These are phyloP conservation scores for Phoenix dactylifera DNA, from an alignment of 176 grass and related monocot genomes.

Conservation along the genomic window DNA sequence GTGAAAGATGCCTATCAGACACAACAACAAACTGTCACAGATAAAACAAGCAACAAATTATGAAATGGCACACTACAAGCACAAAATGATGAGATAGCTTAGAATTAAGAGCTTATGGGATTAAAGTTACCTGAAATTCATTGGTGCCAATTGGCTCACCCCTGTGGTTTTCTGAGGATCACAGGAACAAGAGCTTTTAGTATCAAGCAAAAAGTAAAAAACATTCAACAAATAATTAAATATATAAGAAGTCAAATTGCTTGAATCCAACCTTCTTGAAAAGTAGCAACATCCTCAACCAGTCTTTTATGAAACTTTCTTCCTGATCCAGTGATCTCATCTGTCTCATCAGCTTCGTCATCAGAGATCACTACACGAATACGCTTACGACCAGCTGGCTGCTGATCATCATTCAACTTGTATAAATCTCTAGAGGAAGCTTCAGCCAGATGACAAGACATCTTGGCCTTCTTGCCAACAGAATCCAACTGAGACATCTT, in stretches of 20 bases:
- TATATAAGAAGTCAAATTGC: conserved; percentile 4
- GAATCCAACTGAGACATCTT: conserved; percentile 32
- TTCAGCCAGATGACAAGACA: conserved; percentile 26
- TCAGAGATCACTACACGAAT: conserved; percentile 73
- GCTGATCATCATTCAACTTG: conserved; percentile 32
- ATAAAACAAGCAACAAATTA: too few species aligned
- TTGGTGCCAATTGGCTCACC: conserved; percentile 17
- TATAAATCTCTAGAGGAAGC: conserved; percentile 21
- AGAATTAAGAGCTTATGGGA: too few species aligned
- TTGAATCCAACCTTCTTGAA: conserved; percentile 29
- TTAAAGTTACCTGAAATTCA: background rate
- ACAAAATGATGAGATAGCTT: too few species aligned
- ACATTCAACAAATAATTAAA: conserved; percentile 11
- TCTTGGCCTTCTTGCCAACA: conserved; percentile 22
- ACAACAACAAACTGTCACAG: too few species aligned
- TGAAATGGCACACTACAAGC: too few species aligned
- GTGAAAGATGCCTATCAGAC: too few species aligned
- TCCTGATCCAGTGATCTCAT: conserved; percentile 36
- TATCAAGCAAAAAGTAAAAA: conserved; percentile 6
- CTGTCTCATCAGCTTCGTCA: conserved; percentile 63
- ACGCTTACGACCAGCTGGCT: conserved; percentile 55
- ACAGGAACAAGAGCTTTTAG: conserved; percentile 18
- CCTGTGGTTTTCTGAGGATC: conserved; percentile 28
- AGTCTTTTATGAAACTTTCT: conserved; percentile 18
- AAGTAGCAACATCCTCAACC: conserved; percentile 29